Evolutionary conservation across 257 asterid species (phyloP), one percentile per base, ranked within the genome.

Genomic region (Solanum appendiculatum): DNA sequence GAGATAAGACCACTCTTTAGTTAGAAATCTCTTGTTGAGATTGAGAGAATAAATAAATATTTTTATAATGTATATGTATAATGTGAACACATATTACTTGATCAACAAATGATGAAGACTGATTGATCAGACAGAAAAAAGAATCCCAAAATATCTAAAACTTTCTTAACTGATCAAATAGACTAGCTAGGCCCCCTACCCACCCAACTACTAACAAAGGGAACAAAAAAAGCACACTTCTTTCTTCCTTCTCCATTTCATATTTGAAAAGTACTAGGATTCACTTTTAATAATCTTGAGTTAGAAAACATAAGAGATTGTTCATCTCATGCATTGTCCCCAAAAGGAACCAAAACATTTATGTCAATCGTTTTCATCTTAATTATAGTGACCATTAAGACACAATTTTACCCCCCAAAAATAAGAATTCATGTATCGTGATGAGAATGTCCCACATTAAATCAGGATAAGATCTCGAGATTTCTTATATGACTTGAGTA

Each of bases 1-100:
- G 36, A 7, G 10, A 23, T 73, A 23, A 15, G 4, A 40, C 13
- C 0, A 40, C 23, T 68, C n/a, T 40, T n/a, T n/a, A n/a, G 7
- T n/a, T 1, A 75, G 4, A 39, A 0, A 1, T 68, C 0, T 29
- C 1, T 63, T 3, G 1, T n/a, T n/a, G 1, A 10, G 0, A 9
- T 3, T 0, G 5, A 31, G 4, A 69, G 11, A 54, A 54, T 2
- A 54, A 54, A 18, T 1, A 54, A 6, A 54, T 54, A 18, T 18
- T 7, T 18, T 54, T 54, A 18, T 54, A 54, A 1, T 18, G 2
- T 18, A 6, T 18, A 54, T 6, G n/a, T 20, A 31, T 69, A 39
- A 74, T 39, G 21, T 74, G 34, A 11, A 11, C 23, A 2, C 9
- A 12, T 74, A 74, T 39, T 74, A 74, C 2, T 74, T 3, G 6